A percentile compares a stretch with the other conserved stretches of the same genome.
These are phyloP conservation scores for Colletotrichum cereale DNA, from an alignment of 2,329 filamentous ascomycete genomes.

Conservation along the genomic window DNA sequence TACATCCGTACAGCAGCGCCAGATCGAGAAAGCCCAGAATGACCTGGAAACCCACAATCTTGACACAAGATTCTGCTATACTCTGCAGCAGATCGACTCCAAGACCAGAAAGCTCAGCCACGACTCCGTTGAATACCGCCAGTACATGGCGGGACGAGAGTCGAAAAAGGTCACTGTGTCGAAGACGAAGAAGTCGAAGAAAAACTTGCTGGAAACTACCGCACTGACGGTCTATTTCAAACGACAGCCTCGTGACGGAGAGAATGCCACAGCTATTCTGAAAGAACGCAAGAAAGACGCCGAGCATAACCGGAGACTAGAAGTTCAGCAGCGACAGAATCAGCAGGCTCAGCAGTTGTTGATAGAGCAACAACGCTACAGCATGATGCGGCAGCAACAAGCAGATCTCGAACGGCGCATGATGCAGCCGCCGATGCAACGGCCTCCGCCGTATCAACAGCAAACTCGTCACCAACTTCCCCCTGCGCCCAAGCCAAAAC, in stretches of 20 bases:
- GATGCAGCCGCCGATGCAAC: slow-evolving; percentile 8
- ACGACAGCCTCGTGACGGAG: slow-evolving; percentile 51
- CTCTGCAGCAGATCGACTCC: slow-evolving; percentile 60
- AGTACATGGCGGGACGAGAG: slow-evolving; percentile 27
- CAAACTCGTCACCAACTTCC: neutral
- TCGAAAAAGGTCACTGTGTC: slow-evolving; percentile 25
- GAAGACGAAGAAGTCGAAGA: slow-evolving; percentile 46
- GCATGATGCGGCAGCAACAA: slow-evolving; percentile 13
- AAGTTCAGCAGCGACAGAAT: slow-evolving; percentile 23
- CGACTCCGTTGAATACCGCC: slow-evolving; percentile 34
- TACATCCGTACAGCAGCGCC: slow-evolving; percentile 52
- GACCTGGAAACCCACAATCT: slow-evolving; percentile 50
- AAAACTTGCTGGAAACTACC: slow-evolving; percentile 50
- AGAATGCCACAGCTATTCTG: slow-evolving; percentile 45
- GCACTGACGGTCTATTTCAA: slow-evolving; percentile 62
- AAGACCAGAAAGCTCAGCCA: slow-evolving; percentile 48
- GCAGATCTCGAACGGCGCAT: slow-evolving; percentile 13
- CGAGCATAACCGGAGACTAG: slow-evolving; percentile 24
- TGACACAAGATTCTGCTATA: slow-evolving; percentile 55
- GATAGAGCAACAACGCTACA: neutral
- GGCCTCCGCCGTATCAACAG: neutral
- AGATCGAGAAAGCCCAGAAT: slow-evolving; percentile 56
- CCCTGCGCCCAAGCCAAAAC: neutral
- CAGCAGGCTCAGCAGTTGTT: slow-evolving; percentile 14
- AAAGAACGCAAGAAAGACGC: slow-evolving; percentile 40